phyloP scores from a whole-genome alignment of 2,329 filamentous ascomycete species.

The Calonectria montana region DNA sequence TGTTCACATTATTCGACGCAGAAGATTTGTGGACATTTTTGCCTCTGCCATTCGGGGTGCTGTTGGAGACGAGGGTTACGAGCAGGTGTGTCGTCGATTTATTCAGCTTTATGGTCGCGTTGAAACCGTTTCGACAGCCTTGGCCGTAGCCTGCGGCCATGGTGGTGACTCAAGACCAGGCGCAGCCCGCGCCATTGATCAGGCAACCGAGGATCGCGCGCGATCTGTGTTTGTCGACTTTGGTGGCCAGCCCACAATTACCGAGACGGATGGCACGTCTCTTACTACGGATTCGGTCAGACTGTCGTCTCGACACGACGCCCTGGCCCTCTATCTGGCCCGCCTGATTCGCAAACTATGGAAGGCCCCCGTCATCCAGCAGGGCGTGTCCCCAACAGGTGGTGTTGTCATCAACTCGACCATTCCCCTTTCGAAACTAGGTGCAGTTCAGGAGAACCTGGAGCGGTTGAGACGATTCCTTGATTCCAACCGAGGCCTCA shows the following conservation, averaged over 20 bases:
- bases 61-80: constrained; percentile 81
- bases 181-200: constrained; percentile 82
- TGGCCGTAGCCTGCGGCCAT: constrained; percentile 95
- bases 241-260: constrained; percentile 86
- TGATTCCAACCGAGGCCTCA: constrained; percentile 87
- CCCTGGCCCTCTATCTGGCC: constrained; percentile 87
- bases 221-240: constrained; percentile 91
- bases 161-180: constrained; percentile 80
- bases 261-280: constrained; percentile 78
- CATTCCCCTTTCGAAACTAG: constrained; percentile 75
- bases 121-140: constrained; percentile 88
- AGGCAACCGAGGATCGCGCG: constrained; percentile 86
- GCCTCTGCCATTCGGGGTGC: constrained; percentile 81
- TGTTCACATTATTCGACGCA: constrained; percentile 85
- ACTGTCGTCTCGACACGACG: constrained; percentile 90
- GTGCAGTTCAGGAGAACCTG: constrained; percentile 82
- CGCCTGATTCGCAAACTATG: constrained; percentile 90
- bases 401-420: constrained; percentile 74
- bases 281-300: constrained; percentile 84
- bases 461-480: constrained; percentile 85
- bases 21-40: constrained; percentile 91
- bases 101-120: constrained; percentile 87
- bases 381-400: constrained; percentile 63
- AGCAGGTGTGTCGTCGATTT: constrained; percentile 85
- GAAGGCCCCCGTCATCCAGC: constrained; percentile 80